Percentiles rank a stretch among this genome's conserved stretches.
phyloP scores from a whole-genome alignment of 2,329 filamentous ascomycete species.

The Metarhizium guizhouense region DNA sequence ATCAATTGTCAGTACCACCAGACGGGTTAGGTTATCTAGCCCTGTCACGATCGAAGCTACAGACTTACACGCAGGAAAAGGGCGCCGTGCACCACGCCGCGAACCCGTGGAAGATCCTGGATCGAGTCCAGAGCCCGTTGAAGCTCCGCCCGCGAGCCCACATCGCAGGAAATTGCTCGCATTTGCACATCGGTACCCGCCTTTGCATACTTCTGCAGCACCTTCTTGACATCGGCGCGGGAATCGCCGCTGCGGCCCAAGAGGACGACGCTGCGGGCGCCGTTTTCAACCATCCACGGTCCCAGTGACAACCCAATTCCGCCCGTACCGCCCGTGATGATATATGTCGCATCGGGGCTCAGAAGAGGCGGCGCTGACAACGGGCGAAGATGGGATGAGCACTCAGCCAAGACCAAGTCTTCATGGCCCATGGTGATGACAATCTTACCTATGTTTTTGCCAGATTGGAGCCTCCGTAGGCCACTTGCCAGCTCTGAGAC shows the following conservation, averaged over 20 bases:
- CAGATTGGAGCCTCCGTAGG: not conserved
- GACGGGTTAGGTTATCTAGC: too few species aligned
- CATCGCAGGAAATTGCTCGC: conserved; percentile 30
- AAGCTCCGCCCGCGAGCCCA: conserved; percentile 24
- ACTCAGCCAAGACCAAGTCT: conserved; percentile 9
- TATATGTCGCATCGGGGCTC: not conserved
- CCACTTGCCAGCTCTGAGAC: not conserved
- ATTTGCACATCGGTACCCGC: not conserved
- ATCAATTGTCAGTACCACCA: too few species aligned
- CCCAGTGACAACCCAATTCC: not conserved
- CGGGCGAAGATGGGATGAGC: too few species aligned
- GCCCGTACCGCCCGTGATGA: not conserved
- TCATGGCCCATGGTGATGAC: conserved; percentile 35
- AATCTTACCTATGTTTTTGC: not conserved
- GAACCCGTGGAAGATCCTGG: conserved; percentile 23
- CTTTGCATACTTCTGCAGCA: not conserved
- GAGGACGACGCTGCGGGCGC: not conserved
- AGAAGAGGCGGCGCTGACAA: not conserved
- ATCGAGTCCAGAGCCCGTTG: conserved; percentile 17
- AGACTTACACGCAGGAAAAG: conserved; percentile 29
- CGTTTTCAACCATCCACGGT: not conserved
- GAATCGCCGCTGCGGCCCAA: not conserved
- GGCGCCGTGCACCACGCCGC: conserved; percentile 33
- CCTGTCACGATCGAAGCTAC: not conserved
- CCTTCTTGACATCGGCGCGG: not conserved